Conservation (phyloP, 2,329 filamentous ascomycete genomes). For the Aspergillus arachidicola region DNA sequence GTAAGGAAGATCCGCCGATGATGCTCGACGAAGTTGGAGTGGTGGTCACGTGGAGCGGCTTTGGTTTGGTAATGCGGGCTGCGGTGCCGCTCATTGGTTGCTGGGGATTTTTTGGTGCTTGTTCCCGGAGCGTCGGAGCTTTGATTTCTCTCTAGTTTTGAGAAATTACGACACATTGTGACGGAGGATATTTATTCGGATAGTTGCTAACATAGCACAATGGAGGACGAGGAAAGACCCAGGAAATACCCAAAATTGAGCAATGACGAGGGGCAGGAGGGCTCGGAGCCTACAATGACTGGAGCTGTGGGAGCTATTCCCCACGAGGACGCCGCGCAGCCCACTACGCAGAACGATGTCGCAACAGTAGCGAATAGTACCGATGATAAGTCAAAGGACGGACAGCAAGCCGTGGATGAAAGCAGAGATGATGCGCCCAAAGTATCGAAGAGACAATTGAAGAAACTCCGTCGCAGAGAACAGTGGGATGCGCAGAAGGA, state of each 20-base stretch:
- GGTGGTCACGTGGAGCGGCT: constrained; percentile 28
- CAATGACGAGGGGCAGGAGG: constrained; percentile 32
- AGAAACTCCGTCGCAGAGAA: constrained; percentile 72
- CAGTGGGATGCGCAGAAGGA: constrained; percentile 75
- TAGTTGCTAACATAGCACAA: constrained; percentile 25
- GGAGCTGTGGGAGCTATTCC: constrained; percentile 24
- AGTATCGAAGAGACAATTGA: constrained; percentile 84
- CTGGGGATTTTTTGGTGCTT: constrained; percentile 2
- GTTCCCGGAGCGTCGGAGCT: not conserved
- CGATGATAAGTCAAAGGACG: not conserved
- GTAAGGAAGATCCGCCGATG: constrained; percentile 16
- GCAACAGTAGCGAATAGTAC: constrained; percentile 11
- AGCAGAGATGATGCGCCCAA: constrained; percentile 21
- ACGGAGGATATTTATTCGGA: not conserved
- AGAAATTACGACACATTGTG: not conserved
- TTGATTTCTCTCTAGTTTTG: not conserved
- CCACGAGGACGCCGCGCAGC: constrained; percentile 9
- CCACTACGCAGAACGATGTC: constrained; percentile 2
- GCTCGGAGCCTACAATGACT: constrained; percentile 34
- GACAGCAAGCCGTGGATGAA: constrained; percentile 3
- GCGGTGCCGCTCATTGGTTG: constrained; percentile 30
- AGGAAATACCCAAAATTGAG: constrained; percentile 58
- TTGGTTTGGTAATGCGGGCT: constrained; percentile 35
- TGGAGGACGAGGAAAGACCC: constrained; percentile 60
- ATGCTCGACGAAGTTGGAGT: constrained; percentile 33